Evolutionary conservation across 306 rosid genomes (phyloP), one percentile per base, ranked within the genome.

Genomic region (Arachis stenosperma): DNA sequence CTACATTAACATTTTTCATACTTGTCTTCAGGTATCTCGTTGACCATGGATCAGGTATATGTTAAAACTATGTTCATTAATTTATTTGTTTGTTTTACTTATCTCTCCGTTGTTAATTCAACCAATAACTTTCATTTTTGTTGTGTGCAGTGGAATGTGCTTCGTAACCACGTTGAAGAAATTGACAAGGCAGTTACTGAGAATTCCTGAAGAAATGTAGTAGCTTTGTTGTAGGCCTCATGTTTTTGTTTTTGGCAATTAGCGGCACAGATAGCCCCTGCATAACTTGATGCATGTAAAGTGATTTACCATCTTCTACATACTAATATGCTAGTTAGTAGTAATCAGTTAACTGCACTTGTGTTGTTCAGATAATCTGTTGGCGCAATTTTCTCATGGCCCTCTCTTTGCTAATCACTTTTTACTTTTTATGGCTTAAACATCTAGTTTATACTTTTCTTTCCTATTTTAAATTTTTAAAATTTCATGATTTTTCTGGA

Each of bases 21-120:
- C 44, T 62, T 78, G 58, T 79, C 87, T 84, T 82, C 90, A 94
- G 99, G 99, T 48, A 91, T 94, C 85, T 83, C 97, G 9, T 83
- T 94, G 81, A 67, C 82, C 74, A 83, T 87, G 91, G 99, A 94
- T 66, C 99, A 94, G 96, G 99, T 94, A 76, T 29, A 66, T 65
- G 41, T 57, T 61, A 5, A 42, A 65, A 72, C 17, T 14, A 51
- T 37, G 7, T 55, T 67, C 14, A 50, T 9, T 37, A 13, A 15
- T 61, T 44, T 68, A 68, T 72, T 15, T 48, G 33, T 44, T 68
- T 68, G 66, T 15, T 48, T 11, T 47, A 11, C 51, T 0, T 3
- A 3, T 22, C 3, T 59, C 3, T 14, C n/a, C 41, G 9, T 30
- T 57, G 3, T 65, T 59, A 17, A 17, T 61, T 47, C 39, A 52